phyloP scores from a whole-genome alignment of 108 stramenopile genomes.

The Craspedostauros australis region DNA sequence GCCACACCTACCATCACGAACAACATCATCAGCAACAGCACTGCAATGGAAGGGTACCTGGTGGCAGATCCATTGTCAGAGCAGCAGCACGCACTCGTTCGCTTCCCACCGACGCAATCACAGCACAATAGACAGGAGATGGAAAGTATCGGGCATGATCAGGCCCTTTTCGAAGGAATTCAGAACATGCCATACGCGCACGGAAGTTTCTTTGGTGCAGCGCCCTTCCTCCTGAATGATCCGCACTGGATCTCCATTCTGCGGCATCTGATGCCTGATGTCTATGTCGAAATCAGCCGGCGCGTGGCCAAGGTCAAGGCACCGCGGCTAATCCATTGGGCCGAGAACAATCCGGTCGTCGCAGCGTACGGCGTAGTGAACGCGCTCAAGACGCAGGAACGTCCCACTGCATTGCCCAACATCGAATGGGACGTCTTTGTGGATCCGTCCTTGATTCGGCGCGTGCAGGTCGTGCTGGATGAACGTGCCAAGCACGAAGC shows the following conservation, averaged over 20 bases:
- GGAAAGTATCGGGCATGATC: conserved; percentile 61
- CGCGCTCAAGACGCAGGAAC: conserved; percentile 32
- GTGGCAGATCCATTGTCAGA: too few relatives aligned
- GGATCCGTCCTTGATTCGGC: conserved; percentile 59
- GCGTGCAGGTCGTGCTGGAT: conserved; percentile 63
- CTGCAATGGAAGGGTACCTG: too few relatives aligned
- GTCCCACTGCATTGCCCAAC: conserved; percentile 10
- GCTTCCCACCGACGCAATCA: too few relatives aligned
- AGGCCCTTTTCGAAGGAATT: conserved; percentile 55
- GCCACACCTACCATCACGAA: neutral
- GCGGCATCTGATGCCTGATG: conserved; percentile 75
- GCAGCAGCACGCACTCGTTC: too few relatives aligned
- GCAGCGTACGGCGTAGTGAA: conserved; percentile 78
- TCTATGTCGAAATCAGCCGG: conserved; percentile 75
- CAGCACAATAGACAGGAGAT: too few relatives aligned
- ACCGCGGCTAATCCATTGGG: conserved; percentile 84
- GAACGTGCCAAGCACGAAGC: conserved; percentile 33
- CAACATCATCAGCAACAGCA: neutral
- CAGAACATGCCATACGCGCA: conserved; percentile 72
- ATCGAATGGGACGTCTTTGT: conserved; percentile 83
- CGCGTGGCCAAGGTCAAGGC: conserved; percentile 37
- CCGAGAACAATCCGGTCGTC: conserved; percentile 88
- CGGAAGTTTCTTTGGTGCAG: conserved; percentile 87
- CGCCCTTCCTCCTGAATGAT: conserved; percentile 79
- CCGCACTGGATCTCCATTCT: conserved; percentile 73